phyloP scores from a whole-genome alignment of 1,139 yeast genomes.

The Debaryomyces fabryi region DNA sequence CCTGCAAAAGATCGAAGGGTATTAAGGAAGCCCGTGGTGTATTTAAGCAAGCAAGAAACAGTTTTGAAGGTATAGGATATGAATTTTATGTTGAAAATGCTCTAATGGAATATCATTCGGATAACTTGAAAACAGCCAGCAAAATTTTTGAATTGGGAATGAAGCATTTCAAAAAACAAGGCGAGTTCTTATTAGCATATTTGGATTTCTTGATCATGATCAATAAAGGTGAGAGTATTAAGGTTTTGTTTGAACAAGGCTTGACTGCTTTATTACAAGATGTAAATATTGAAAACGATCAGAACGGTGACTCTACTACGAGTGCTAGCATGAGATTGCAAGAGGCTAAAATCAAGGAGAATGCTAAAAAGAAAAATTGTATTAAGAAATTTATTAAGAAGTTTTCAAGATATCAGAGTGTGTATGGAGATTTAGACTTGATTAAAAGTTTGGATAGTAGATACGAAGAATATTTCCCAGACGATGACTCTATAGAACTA shows the following conservation, averaged over 20 bases:
- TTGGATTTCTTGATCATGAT: constrained; percentile 70
- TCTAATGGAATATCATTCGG: constrained; percentile 73
- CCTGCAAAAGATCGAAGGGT: constrained; percentile 62
- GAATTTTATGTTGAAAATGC: constrained; percentile 85
- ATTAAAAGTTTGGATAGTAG: constrained; percentile 60
- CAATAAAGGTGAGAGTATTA: constrained; percentile 80
- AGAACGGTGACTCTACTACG: neutral
- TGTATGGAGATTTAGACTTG: constrained; percentile 11
- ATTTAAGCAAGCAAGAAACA: constrained; percentile 60
- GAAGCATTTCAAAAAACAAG: constrained; percentile 58
- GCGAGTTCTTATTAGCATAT: constrained; percentile 68
- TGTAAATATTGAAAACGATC: constrained; percentile 23
- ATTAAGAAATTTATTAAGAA: constrained; percentile 22
- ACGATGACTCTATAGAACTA: constrained; percentile 48
- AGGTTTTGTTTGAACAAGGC: constrained; percentile 69
- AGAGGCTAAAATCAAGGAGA: constrained; percentile 17
- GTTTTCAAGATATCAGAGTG: constrained; percentile 9
- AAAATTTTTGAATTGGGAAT: constrained; percentile 82
- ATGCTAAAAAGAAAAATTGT: constrained; percentile 19
- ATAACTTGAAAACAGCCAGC: constrained; percentile 66
- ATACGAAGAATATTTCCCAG: constrained; percentile 67
- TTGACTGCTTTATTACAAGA: constrained; percentile 32
- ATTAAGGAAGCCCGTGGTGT: constrained; percentile 73
- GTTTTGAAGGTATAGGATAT: constrained; percentile 58
- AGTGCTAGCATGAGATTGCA: neutral